A percentile compares a stretch with the other conserved stretches of the same genome.
Evolutionary conservation across 2,329 filamentous ascomycete genomes (phyloP).

Genomic region (Colletotrichum sojae): DNA sequence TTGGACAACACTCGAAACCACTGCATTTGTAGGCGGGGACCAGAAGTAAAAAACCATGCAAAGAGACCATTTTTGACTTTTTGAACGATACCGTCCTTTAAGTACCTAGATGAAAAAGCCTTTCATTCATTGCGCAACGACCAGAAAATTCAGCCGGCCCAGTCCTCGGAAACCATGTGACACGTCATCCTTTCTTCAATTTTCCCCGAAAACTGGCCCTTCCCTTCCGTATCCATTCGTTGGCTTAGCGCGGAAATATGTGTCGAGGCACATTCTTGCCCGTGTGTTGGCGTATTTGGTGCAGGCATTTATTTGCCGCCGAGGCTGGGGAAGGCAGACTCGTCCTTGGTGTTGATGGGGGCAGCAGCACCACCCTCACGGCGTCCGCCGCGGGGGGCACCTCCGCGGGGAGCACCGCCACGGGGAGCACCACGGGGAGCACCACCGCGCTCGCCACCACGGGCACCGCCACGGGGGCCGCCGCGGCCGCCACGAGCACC

Average conservation of each 20-base stretch:
- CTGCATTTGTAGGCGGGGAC: not conserved
- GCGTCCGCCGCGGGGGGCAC: constrained; percentile 59
- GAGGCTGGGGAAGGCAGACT: constrained; percentile 73
- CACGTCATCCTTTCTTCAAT: constrained; percentile 38
- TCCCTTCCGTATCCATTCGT: constrained; percentile 38
- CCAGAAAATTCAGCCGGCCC: constrained; percentile 40
- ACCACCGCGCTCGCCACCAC: constrained; percentile 60
- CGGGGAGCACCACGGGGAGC: constrained; percentile 58
- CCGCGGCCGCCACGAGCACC: constrained; percentile 66
- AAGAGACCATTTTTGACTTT: constrained; percentile 42
- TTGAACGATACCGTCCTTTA: constrained; percentile 41
- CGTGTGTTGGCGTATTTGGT: constrained; percentile 35
- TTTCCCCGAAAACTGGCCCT: constrained; percentile 40
- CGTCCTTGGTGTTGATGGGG: constrained; percentile 70
- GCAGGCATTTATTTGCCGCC: constrained; percentile 63
- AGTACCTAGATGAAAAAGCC: constrained; percentile 42
- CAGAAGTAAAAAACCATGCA: constrained; percentile 33
- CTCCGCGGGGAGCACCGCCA: constrained; percentile 58
- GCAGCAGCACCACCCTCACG: constrained; percentile 62
- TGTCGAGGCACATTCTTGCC: constrained; percentile 39
- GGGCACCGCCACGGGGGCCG: constrained; percentile 61
- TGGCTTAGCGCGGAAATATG: constrained; percentile 40
- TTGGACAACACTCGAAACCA: not conserved
- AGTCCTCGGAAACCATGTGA: constrained; percentile 41
- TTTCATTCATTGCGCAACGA: constrained; percentile 42